Percentiles rank a stretch among this genome's conserved stretches.
phyloP scores from a whole-genome alignment of 2,329 filamentous ascomycete genomes.

The Orbilia blumenaviensis region DNA sequence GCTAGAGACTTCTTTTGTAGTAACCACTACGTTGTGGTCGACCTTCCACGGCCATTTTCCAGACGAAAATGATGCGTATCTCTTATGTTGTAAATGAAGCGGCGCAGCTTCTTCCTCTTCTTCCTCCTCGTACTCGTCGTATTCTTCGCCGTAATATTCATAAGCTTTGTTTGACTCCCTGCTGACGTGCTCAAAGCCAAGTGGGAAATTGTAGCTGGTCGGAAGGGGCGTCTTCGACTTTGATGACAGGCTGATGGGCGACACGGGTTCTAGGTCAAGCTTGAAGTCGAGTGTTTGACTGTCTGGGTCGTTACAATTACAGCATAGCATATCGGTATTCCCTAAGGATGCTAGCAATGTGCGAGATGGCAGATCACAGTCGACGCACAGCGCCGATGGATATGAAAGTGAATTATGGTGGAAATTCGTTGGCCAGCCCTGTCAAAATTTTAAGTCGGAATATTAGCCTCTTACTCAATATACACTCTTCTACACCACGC shows the following conservation, averaged over 20 bases:
- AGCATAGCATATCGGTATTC: slow-evolving; percentile 36
- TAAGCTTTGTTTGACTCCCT: slow-evolving; percentile 25
- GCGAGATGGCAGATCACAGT: slow-evolving; percentile 39
- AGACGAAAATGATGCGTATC: slow-evolving; percentile 47
- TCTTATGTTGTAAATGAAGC: slow-evolving; percentile 25
- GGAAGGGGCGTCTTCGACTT: slow-evolving; percentile 28
- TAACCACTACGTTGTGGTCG: slow-evolving; percentile 39
- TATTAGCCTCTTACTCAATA: not conserved
- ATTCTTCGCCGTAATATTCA: slow-evolving; percentile 25
- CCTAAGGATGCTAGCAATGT: slow-evolving; percentile 41
- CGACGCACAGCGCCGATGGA: slow-evolving; percentile 50
- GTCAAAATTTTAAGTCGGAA: not conserved
- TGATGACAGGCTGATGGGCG: slow-evolving; percentile 22
- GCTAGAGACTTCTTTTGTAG: slow-evolving; percentile 17
- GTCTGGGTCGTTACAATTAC: slow-evolving; percentile 30
- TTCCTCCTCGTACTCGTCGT: slow-evolving; percentile 31
- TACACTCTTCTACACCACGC: not conserved
- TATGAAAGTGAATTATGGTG: slow-evolving; percentile 44
- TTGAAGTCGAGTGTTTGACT: slow-evolving; percentile 24
- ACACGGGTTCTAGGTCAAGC: slow-evolving; percentile 36
- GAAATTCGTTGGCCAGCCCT: slow-evolving; percentile 47
- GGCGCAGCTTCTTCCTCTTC: slow-evolving; percentile 23
- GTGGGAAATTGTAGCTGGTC: slow-evolving; percentile 41
- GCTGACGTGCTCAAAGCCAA: slow-evolving; percentile 37
- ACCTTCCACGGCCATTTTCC: slow-evolving; percentile 35